Evolutionary conservation across 2,329 filamentous ascomycete species (phyloP).

Genomic region (Orbilia brochopaga): DNA sequence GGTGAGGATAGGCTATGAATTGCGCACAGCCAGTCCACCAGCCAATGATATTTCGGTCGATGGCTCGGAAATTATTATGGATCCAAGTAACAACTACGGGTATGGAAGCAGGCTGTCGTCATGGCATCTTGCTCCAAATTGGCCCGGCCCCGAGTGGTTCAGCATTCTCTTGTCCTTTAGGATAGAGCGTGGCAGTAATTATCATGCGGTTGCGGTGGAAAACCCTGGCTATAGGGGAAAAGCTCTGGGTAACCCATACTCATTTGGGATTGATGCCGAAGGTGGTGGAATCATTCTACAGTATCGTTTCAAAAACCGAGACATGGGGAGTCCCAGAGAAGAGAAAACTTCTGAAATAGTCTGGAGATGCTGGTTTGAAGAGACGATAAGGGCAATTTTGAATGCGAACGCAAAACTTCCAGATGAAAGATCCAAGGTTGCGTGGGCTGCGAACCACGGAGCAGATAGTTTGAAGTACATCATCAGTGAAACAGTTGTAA

Average conservation of each 20-base stretch:
- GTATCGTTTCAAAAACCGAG: conserved; percentile 3
- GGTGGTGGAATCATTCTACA: neutral
- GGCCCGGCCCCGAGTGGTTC: too few species aligned
- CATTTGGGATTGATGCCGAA: neutral
- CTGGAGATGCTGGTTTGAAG: conserved; percentile 32
- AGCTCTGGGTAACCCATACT: neutral
- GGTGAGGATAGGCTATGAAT: neutral
- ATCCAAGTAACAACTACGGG: neutral
- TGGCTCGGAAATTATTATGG: neutral
- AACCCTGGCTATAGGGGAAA: neutral
- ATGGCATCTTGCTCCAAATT: too few species aligned
- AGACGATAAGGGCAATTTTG: neutral
- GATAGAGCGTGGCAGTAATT: too few species aligned
- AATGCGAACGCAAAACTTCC: too few species aligned
- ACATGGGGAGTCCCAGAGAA: neutral
- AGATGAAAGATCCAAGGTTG: too few species aligned
- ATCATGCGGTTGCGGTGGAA: neutral
- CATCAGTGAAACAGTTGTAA: neutral
- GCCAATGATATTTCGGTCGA: neutral
- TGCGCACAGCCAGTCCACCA: neutral
- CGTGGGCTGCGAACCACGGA: neutral
- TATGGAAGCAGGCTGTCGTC: neutral
- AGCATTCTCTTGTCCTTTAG: too few species aligned
- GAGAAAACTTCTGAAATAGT: conserved; percentile 15
- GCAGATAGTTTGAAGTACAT: neutral